phyloP scores from a whole-genome alignment of 768 basidiomycete genomes.

The Lactarius psammicola region DNA sequence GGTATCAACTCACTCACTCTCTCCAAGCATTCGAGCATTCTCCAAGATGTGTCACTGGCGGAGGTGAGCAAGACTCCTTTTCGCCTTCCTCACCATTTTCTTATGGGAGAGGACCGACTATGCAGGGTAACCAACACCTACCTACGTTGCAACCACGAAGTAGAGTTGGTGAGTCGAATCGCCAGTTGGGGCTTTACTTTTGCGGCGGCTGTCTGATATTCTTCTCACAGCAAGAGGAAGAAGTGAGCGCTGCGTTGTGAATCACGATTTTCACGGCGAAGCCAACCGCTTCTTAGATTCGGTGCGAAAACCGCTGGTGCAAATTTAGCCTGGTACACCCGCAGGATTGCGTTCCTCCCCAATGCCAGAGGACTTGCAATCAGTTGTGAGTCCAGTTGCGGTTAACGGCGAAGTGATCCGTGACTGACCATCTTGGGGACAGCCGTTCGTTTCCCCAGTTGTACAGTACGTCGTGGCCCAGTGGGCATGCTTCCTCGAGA shows the following conservation, averaged over 20 bases:
- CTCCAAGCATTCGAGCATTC: constrained; percentile 14
- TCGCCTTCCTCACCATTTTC: constrained; percentile 20
- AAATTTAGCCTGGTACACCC: constrained; percentile 22
- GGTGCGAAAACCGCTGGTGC: constrained; percentile 26
- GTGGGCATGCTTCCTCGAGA: constrained; percentile 14
- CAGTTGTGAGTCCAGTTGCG: constrained; percentile 24
- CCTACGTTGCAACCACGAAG: constrained; percentile 26
- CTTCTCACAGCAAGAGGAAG: constrained; percentile 22
- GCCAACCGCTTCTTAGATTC: constrained; percentile 19
- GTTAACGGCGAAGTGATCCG: constrained; percentile 27
- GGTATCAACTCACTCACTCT: constrained; percentile 11
- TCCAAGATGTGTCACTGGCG: constrained; percentile 66
- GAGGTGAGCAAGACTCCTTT: constrained; percentile 48
- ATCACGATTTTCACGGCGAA: not conserved
- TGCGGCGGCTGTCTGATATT: constrained; percentile 4
- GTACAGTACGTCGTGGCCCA: constrained; percentile 51
- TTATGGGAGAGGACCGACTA: constrained; percentile 28
- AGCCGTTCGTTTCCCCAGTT: constrained; percentile 73
- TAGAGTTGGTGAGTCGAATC: constrained; percentile 21
- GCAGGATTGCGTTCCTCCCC: constrained; percentile 17
- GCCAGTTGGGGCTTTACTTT: not conserved
- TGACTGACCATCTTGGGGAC: constrained; percentile 14
- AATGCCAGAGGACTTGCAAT: constrained; percentile 31
- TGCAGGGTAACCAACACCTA: constrained; percentile 62
- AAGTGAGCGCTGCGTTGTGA: constrained; percentile 17